These are phyloP conservation scores for Phyllosticta capitalensis DNA, from an alignment of 2,329 filamentous ascomycete genomes.

Conservation along the genomic window DNA sequence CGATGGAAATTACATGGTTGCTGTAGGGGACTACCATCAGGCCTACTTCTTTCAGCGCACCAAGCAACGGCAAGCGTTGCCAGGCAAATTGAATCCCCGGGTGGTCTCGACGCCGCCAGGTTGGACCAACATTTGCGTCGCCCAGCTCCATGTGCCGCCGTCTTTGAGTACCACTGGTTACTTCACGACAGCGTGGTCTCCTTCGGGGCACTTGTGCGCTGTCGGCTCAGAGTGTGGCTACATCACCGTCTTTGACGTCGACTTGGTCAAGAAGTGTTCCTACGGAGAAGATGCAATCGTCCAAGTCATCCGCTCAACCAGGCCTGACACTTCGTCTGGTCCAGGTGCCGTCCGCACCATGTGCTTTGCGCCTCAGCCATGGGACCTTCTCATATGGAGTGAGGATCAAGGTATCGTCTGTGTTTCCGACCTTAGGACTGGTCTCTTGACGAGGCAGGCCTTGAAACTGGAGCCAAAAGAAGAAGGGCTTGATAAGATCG, in stretches of 20 bases:
- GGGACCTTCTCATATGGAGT: slow-evolving; percentile 86
- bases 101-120: not conserved
- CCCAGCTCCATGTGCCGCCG: slow-evolving; percentile 32
- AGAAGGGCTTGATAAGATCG: slow-evolving; percentile 47
- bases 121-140: slow-evolving; percentile 34
- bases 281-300: slow-evolving; percentile 54
- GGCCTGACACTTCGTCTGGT: slow-evolving; percentile 50
- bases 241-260: slow-evolving; percentile 63
- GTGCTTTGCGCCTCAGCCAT: slow-evolving; percentile 82
- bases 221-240: slow-evolving; percentile 73
- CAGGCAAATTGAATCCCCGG: slow-evolving; percentile 18
- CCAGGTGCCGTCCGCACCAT: slow-evolving; percentile 79
- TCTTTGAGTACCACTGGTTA: slow-evolving; percentile 44
- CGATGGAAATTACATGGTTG: slow-evolving; percentile 68
- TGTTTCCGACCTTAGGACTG: slow-evolving; percentile 60
- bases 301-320: slow-evolving; percentile 67
- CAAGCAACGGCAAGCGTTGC: slow-evolving; percentile 13
- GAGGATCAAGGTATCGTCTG: slow-evolving; percentile 74
- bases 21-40: slow-evolving; percentile 78
- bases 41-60: slow-evolving; percentile 69
- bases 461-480: slow-evolving; percentile 52
- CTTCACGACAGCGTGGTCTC: slow-evolving; percentile 70
- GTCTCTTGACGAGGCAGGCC: slow-evolving; percentile 59
- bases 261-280: slow-evolving; percentile 32
- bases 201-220: slow-evolving; percentile 60